Evolutionary conservation across 1,284 basidiomycete genomes (phyloP), one percentile per base, ranked within the genome.

Genomic region (Cystobasidium pallidum): DNA sequence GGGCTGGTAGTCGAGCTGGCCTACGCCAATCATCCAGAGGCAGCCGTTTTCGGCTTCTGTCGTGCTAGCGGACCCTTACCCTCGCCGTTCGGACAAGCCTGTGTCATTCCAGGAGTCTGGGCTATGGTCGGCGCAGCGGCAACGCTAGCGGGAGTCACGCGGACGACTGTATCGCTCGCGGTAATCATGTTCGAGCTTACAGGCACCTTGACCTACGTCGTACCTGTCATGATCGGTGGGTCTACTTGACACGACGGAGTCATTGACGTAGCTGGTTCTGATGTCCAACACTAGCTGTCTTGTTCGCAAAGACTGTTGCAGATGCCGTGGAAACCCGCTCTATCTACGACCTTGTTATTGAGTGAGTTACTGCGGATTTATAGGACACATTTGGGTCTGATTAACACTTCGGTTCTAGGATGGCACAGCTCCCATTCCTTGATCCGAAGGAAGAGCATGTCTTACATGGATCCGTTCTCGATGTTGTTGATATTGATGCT

Each of bases 161-260:
- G 73, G 83, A 88, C 91, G 17, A 93, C 92, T 0, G 91, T 97
- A 10, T 94, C 92, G 1, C 85, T 97, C 62, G 94, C 92, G 1
- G 94, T 98, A 66, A 98, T 98, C 82, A 93, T 97, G 87, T 92
- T 97, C 78, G 95, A 98, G 51, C 58, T 59, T 13, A 73, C 75
- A 30, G 91, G 93, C 75, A 94, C 92, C 0, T 82, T 99, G 75
- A 94, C 91, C 3, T 97, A 98, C 80, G 90, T 88, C n/a, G 90
- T 95, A 0, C 95, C 95, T 0, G 88, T 97, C 75, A 97, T 97
- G 91, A 49, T 66, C 21, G 52, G 64, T 57, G 24, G 1, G 43
- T n/a, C 6, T 28, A 2, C 19, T 19, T 8, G 7, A 57, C 2
- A 4, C 52, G 6, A n/a, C 45, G 21, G 17, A 49, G 32, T 39